Percentiles rank a stretch among this genome's conserved stretches.
phyloP scores from a whole-genome alignment of 371 early-diverging fungal genomes.

The Mortierella sp. region DNA sequence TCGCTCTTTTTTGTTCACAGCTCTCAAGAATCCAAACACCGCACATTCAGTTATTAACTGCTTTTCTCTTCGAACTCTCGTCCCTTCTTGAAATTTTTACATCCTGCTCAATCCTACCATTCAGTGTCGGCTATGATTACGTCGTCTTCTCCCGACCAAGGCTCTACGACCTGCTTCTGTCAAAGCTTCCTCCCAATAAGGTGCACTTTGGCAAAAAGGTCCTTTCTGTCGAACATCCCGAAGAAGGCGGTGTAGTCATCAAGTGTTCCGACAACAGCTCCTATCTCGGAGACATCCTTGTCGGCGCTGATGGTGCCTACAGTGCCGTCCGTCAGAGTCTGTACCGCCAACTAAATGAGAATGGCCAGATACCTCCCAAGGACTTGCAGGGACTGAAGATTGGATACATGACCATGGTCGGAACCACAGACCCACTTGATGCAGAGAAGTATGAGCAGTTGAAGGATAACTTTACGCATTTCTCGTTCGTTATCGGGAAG shows the following conservation, averaged over 20 bases:
- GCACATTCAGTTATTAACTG: neutral
- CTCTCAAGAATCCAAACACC: too few relatives aligned
- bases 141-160: constrained; percentile 33
- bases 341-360: constrained; percentile 10
- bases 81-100: too few relatives aligned
- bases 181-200: constrained; percentile 24
- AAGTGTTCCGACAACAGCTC: constrained; percentile 29
- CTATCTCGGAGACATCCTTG: constrained; percentile 32
- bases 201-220: constrained; percentile 36
- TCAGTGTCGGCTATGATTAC: constrained; percentile 28
- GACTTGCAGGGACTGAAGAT: constrained; percentile 28
- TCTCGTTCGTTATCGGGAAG: constrained; percentile 32
- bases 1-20: too few relatives aligned
- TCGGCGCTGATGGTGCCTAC: constrained; percentile 48
- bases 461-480: constrained; percentile 27
- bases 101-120: neutral
- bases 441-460: constrained; percentile 13
- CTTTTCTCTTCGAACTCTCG: neutral
- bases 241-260: constrained; percentile 22
- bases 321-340: constrained; percentile 37
- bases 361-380: constrained; percentile 10
- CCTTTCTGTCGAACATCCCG: constrained; percentile 28
- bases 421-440: constrained; percentile 34
- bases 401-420: constrained; percentile 38
- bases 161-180: constrained; percentile 31